Conservation (phyloP, 352 stramenopile species). For the Pythium diclinum region DNA sequence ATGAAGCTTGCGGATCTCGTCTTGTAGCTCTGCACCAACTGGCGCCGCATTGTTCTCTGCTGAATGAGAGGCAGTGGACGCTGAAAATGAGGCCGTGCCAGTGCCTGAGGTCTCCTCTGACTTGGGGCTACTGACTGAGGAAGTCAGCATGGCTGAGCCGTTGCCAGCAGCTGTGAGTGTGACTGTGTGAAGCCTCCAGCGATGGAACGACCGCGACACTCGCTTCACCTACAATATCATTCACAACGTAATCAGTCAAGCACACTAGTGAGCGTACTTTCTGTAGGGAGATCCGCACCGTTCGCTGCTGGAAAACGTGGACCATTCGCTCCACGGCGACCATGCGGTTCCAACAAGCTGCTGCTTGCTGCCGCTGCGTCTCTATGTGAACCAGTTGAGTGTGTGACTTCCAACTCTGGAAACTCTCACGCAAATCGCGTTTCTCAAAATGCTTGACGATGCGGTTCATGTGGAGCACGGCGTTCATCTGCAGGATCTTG, state of each 20-base stretch:
- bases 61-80: not conserved
- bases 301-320: conserved; percentile 38
- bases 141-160: not conserved
- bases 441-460: conserved; percentile 34
- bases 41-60: not conserved
- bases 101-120: not conserved
- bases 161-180: not conserved
- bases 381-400: conserved; percentile 35
- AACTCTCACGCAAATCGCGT: conserved; percentile 30
- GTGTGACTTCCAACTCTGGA: conserved; percentile 44
- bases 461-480: conserved; percentile 43
- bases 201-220: conserved; percentile 14
- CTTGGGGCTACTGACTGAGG: not conserved
- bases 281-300: conserved; percentile 25
- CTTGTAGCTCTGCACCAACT: conserved; percentile 36
- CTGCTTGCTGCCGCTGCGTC: conserved; percentile 39
- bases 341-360: conserved; percentile 67
- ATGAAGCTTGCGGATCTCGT: conserved; percentile 69
- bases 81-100: not conserved
- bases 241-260: not conserved
- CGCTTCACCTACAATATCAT: conserved; percentile 17
- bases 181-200: conserved; percentile 12
- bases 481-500: conserved; percentile 29
- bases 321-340: conserved; percentile 56
- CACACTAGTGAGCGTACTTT: not conserved